These are phyloP conservation scores for Canavalia gladiata DNA, from an alignment of 306 rosid species.

Conservation along the genomic window DNA sequence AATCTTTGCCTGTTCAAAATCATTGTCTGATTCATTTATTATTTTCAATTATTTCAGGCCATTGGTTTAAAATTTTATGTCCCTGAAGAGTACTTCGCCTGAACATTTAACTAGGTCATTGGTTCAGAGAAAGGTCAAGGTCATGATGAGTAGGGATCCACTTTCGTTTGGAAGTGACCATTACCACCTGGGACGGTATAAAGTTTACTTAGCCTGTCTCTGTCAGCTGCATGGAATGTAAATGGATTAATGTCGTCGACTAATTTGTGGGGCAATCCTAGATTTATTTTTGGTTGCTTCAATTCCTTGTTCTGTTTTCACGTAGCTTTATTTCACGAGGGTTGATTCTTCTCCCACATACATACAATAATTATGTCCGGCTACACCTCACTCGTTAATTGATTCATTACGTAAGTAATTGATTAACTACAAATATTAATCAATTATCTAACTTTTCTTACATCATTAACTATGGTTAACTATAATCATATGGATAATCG, in stretches of 20 bases:
- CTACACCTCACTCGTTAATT: too few species aligned
- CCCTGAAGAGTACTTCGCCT: conserved; percentile 77
- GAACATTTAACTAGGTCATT: conserved; percentile 42
- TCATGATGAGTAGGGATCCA: neutral
- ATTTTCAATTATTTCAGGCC: conserved; percentile 65
- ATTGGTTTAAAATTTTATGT: conserved; percentile 77
- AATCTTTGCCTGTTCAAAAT: conserved; percentile 10
- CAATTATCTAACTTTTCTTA: too few species aligned
- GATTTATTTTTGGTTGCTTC: neutral
- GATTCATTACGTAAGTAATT: too few species aligned
- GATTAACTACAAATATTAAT: too few species aligned
- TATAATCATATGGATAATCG: too few species aligned
- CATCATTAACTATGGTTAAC: too few species aligned
- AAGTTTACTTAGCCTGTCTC: neutral
- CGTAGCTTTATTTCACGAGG: too few species aligned
- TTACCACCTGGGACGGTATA: conserved; percentile 33
- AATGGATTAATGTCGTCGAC: conserved; percentile 17
- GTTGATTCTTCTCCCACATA: too few species aligned
- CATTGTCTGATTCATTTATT: conserved; percentile 9
- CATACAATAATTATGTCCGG: too few species aligned
- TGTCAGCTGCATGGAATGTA: conserved; percentile 20
- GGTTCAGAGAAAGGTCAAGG: conserved; percentile 13
- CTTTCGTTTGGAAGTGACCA: conserved; percentile 11
- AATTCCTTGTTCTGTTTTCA: neutral
- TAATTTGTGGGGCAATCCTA: conserved; percentile 12